Evolutionary conservation across 768 basidiomycete species (phyloP), one percentile per base, ranked within the genome.

Genomic region (Boletellus ananas): DNA sequence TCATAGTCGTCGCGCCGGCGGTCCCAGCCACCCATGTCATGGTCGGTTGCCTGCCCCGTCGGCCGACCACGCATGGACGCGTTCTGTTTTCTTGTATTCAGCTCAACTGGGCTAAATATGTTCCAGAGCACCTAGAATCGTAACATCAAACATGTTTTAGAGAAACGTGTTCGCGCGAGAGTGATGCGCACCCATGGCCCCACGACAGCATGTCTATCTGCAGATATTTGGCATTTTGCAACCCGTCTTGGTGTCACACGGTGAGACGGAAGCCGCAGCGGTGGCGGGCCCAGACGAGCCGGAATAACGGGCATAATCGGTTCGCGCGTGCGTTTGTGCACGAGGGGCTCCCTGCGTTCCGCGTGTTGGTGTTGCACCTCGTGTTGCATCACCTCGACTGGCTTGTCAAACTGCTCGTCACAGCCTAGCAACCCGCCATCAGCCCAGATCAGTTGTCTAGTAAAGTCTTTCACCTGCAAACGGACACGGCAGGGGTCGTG

Each of bases 371-470:
- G 67, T 57, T 73, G 71, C 23, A 74, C 67, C 21, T 71, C 71
- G 52, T 78, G 74, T 64, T 85, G 81, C 57, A 72, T 76, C 33
- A 75, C 66, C 48, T 78, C 74, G 34, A 73, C 66, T 2, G 79
- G 69, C 17, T 66, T 72, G 44, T 72, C 68, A 56, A 80, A 82
- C 25, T 64, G 59, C 35, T 76, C 70, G 16, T 79, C 66, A 53
- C 86, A 88, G 36, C 71, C 87, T 87, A 34, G 51, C 21, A 47
- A 38, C 51, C 37, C 34, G 13, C 52, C n/a, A 41, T 62, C 41
- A 62, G 34, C 43, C n/a, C 29, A 45, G 7, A 25, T 14, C 41
- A 43, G 9, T 44, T 27, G 50, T 36, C 43, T 39, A 23, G 33
- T 16, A 29, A 38, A 34, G 18, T 39, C 11, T 7, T 58, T 60